These are phyloP conservation scores for Citrus medica DNA, from an alignment of 345 rosid species.

Conservation along the genomic window DNA sequence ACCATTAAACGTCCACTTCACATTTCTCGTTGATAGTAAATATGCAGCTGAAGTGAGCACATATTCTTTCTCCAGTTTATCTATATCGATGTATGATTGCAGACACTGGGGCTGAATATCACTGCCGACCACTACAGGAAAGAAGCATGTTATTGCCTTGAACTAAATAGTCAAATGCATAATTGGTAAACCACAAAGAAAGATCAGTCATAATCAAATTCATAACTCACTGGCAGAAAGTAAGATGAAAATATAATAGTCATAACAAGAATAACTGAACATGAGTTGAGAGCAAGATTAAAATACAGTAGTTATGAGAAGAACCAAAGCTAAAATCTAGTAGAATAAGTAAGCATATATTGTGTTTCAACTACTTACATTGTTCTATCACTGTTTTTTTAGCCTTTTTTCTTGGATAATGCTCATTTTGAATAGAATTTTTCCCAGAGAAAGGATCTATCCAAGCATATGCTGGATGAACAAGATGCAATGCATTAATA, in stretches of 20 bases:
- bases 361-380: conserved; percentile 33
- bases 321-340: not conserved
- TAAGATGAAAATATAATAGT: not conserved
- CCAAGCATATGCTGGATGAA: conserved; percentile 84
- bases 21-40: conserved; percentile 64
- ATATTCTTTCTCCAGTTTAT: conserved; percentile 73
- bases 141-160: conserved; percentile 15
- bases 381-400: conserved; percentile 49
- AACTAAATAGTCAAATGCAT: conserved; percentile 6
- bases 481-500: conserved; percentile 83
- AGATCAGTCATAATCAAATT: not conserved
- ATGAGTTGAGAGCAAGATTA: not conserved
- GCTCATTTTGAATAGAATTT: conserved; percentile 29
- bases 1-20: conserved; percentile 72
- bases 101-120: conserved; percentile 37
- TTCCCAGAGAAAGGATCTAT: conserved; percentile 59
- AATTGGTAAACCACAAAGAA: conserved; percentile 6
- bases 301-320: not conserved
- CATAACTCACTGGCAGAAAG: not conserved
- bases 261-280: not conserved
- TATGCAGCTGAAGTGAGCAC: conserved; percentile 81
- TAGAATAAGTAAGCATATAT: conserved; percentile 11
- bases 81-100: conserved; percentile 53
- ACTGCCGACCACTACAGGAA: conserved; percentile 37
- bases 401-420: conserved; percentile 74